Evolutionary conservation across 352 stramenopile genomes (phyloP), one percentile per base, ranked within the genome.

Genomic region (Thraustochytrium striatum): DNA sequence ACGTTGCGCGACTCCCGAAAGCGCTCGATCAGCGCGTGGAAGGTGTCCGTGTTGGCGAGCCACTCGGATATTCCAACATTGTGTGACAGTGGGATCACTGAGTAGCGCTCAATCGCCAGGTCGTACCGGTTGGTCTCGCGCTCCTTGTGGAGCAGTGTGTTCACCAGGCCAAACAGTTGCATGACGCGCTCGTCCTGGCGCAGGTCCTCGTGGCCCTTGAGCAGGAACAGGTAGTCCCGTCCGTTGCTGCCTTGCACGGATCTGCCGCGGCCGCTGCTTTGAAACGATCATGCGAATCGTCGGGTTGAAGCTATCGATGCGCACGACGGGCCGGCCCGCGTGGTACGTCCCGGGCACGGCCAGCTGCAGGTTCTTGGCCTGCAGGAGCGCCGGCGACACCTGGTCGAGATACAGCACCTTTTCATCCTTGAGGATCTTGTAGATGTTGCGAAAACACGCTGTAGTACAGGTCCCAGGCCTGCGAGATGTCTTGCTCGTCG

Each of bases 161-260:
- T 99, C 53, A 99, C 95, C n/a, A 99, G 88, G 2, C 95, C 96
- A 85, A 99, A 99, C 0, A 99, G 85, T 85, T 99, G 97, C 89
- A 98, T 99, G 44, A 99, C 96, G 30, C 96, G 89, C 85, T 99
- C 97, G 83, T 99, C 97, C 86, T 99, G 96, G 25, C 96, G 87
- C 58, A 99, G 84, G 88, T 99, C 97, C 85, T 99, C 97, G 83
- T 99, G 94, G 19, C 96, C 97, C 86, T 99, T 99, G 0, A 99
- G 88, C 57, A 99, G 85, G 82, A 99, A 99, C 78, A 97, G 91
- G 88, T 99, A 99, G 83, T 98, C 91, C 50, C 96, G 87, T 0
- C 96, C 96, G 85, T 99, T 96, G 69, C 92, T 96, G 25, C 95
- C 97, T 9, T 91, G 82, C 38, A 99, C 94, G 13, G 32, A 99